These are phyloP conservation scores for Pilatotrama ljubarskyi DNA, from an alignment of 768 basidiomycete species.

Conservation along the genomic window DNA sequence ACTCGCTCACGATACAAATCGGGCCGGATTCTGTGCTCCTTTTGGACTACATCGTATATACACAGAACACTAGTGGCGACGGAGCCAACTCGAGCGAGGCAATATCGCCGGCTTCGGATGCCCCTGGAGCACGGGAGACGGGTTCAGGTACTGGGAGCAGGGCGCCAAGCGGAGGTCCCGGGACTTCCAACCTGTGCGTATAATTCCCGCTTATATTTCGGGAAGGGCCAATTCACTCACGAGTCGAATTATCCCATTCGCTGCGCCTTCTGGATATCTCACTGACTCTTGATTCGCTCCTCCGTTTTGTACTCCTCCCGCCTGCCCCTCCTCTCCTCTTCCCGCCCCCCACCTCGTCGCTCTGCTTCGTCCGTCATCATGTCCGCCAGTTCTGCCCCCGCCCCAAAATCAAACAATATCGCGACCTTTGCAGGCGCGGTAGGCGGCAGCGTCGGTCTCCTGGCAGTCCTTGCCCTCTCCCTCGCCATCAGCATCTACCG, in stretches of 20 bases:
- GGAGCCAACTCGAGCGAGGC: constrained; percentile 18
- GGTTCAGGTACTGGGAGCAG: constrained; percentile 24
- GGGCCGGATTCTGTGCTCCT: constrained; percentile 47
- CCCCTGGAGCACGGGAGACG: constrained; percentile 16
- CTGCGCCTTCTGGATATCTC: constrained; percentile 22
- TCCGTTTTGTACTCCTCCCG: constrained; percentile 23
- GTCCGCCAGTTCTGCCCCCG: constrained; percentile 18
- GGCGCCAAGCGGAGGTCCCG: constrained; percentile 28
- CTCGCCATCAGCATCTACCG: constrained; percentile 53
- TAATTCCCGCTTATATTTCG: constrained; percentile 37
- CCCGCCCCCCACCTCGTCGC: constrained; percentile 12
- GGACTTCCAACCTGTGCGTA: constrained; percentile 35
- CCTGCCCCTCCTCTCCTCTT: constrained; percentile 11
- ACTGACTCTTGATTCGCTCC: constrained; percentile 28
- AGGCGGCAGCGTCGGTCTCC: constrained; percentile 51
- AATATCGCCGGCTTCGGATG: constrained; percentile 13
- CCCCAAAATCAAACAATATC: constrained; percentile 29
- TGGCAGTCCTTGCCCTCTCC: constrained; percentile 46
- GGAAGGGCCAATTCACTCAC: constrained; percentile 29
- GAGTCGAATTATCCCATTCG: constrained; percentile 30
- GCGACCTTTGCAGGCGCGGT: constrained; percentile 57
- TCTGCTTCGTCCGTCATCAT: constrained; percentile 15
- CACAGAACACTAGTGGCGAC: constrained; percentile 9
- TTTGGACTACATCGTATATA: constrained; percentile 51
- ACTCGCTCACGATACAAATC: constrained; percentile 45